These are phyloP conservation scores for Sphaceloma murrayae DNA, from an alignment of 2,329 filamentous ascomycete species.

Conservation along the genomic window DNA sequence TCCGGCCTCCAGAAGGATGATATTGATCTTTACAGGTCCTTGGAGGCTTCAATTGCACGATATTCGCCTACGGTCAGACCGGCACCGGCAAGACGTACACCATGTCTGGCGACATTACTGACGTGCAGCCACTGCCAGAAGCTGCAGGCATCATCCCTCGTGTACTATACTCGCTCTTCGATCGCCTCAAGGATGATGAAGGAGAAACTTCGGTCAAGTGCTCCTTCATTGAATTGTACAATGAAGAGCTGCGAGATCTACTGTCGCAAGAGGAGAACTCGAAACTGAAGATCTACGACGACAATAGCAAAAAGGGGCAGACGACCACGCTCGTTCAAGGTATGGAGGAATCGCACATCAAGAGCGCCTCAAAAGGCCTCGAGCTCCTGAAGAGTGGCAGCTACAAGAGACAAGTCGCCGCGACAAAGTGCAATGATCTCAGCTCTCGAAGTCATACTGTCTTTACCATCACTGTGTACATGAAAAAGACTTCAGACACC, in stretches of 20 bases:
- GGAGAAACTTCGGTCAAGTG: conserved; percentile 87
- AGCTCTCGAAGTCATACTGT: conserved; percentile 96
- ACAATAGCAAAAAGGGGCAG: conserved; percentile 76
- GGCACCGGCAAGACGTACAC: conserved; percentile 98
- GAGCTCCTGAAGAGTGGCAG: conserved; percentile 81
- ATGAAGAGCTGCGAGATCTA: conserved; percentile 88
- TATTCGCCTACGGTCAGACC: conserved; percentile 96
- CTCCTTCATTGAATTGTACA: conserved; percentile 97
- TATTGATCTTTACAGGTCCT: conserved; percentile 70
- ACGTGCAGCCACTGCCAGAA: conserved; percentile 82
- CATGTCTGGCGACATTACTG: conserved; percentile 95
- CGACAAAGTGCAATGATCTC: conserved; percentile 98
- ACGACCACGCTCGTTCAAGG: conserved; percentile 83
- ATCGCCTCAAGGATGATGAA: conserved; percentile 62
- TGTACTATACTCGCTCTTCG: conserved; percentile 77
- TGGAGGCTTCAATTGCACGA: conserved; percentile 91
- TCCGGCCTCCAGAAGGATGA: too few relatives aligned
- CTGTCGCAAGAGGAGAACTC: conserved; percentile 69
- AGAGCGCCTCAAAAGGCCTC: conserved; percentile 74
- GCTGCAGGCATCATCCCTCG: conserved; percentile 91
- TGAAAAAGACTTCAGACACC: conserved; percentile 69
- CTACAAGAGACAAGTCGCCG: conserved; percentile 91
- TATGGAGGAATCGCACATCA: conserved; percentile 94
- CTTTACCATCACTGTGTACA: conserved; percentile 88
- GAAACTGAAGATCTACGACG: conserved; percentile 94